Evolutionary conservation across 768 basidiomycete genomes (phyloP), one percentile per base, ranked within the genome.

Genomic region (Naganishia friedmannii): DNA sequence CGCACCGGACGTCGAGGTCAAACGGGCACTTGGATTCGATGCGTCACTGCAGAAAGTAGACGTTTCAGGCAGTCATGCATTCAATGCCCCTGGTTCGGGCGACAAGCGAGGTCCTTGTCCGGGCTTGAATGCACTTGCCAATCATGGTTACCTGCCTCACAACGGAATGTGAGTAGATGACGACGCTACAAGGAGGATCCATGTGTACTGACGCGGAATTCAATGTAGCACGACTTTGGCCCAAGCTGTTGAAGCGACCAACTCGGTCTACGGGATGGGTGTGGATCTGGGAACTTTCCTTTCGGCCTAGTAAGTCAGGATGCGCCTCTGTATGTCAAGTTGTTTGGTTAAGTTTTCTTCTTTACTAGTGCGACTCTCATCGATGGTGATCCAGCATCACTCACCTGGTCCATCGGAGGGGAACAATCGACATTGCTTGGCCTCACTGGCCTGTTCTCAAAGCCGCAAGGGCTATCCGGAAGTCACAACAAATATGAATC

Each of bases 111-210:
- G 66, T 34, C 66, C 66, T 28, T 67, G 74, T 51, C 70, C 73
- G 0, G 74, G 72, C 0, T 28, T 75, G 12, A 75, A 75, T 53
- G 71, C 74, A 7, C 58, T 73, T 21, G 74, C 74, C 23, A 75
- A 75, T 63, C 55, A 51, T 31, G 69, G 67, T 1, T 53, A 68
- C 23, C 53, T 75, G 0, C 69, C 74, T 55, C 54, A 55, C 26
- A 55, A 55, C 29, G 54, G 54, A 55, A 55, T 55, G 54, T 55
- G 17, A 55, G 54, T 31, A 2, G 2, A 55, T 7, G 54, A 2
- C 54, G 13, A 19, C 2, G 19, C 4, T 7, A 34, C 12, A 15
- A 29, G 19, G 54, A 2, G 2, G 32, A 1, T 6, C 10, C 19
- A 7, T 3, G 15, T 15, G 5, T 63, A 67, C 48, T 53, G 68